These are phyloP conservation scores for Nigrograna mackinnonii DNA, from an alignment of 2,329 filamentous ascomycete genomes.

Conservation along the genomic window DNA sequence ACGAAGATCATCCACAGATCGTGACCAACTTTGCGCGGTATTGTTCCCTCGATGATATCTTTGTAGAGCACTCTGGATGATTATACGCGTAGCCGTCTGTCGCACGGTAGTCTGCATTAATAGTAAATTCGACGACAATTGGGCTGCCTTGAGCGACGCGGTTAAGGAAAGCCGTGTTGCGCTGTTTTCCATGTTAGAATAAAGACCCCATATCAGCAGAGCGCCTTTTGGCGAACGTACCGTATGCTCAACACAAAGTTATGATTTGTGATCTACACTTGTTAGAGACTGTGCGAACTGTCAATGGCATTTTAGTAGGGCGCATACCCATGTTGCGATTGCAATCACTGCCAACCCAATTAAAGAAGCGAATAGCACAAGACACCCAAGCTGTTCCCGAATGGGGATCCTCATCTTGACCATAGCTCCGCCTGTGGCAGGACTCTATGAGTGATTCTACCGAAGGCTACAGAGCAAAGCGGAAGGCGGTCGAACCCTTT, in stretches of 20 bases:
- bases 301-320: background rate
- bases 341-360: slow-evolving; percentile 77
- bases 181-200: too few species aligned
- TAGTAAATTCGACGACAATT: slow-evolving; percentile 77
- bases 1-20: slow-evolving; percentile 66
- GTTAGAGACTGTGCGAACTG: slow-evolving; percentile 7
- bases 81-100: slow-evolving; percentile 68
- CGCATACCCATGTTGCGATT: slow-evolving; percentile 67
- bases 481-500: too few species aligned
- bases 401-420: slow-evolving; percentile 81
- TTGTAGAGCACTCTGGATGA: slow-evolving; percentile 56
- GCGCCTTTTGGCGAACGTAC: slow-evolving; percentile 29
- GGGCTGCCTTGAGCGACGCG: slow-evolving; percentile 83
- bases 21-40: slow-evolving; percentile 61
- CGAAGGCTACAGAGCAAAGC: too few species aligned
- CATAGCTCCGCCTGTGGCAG: too few species aligned
- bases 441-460: background rate
- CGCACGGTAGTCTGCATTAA: slow-evolving; percentile 76
- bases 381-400: slow-evolving; percentile 79
- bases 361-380: slow-evolving; percentile 77
- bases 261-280: slow-evolving; percentile 59
- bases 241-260: slow-evolving; percentile 62
- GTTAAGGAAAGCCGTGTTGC: slow-evolving; percentile 71
- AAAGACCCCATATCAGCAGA: slow-evolving; percentile 2
- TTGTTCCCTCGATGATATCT: slow-evolving; percentile 62